Evolutionary conservation across 805 yeast species (phyloP), one percentile per base, ranked within the genome.

Genomic region (Sugiyamaella smithiae): DNA sequence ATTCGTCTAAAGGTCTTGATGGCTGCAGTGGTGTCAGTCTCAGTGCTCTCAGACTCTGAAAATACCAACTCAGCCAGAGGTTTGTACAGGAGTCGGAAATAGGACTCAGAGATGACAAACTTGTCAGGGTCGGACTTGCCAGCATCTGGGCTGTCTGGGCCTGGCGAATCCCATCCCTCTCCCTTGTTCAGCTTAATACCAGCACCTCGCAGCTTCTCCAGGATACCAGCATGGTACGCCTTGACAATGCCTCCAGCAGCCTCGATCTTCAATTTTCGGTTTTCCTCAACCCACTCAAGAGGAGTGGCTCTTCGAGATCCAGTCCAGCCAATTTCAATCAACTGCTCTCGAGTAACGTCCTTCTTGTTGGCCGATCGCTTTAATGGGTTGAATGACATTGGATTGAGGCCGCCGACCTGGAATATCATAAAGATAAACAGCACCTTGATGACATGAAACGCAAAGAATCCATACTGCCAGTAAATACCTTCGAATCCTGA

Each of bases 261-360:
- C 56, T 81, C 76, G 63, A 85, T 78, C 60, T 76, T 75, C 57
- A 68, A 69, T 44, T 82, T 80, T 60, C 91, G 80, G 73, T 80
- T 84, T 59, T 69, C 74, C 53, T 81, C 84, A 60, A 78, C 78
- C 75, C 84, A 91, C 54, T 81, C 88, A 33, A 80, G 84, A 23
- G 80, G 69, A 17, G 83, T 75, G 11, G 84, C 84, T 57, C 82
- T 82, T 66, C 82, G 84, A 20, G 93, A 77, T 46, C 97, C 96
- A n/a, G 97, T 88, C 98, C 98, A 93, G 43, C 98, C 98, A 57
- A 90, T 70, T 3, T 68, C 67, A 2, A 63, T 54, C 61, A 72
- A 57, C 62, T 58, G 31, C 14, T 83, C 88, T 52, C 72, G 72
- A 43, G 77, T 70, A 41, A 73, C 57, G 11, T 58, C 62, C 44